Percentiles rank a stretch among this genome's conserved stretches.
Evolutionary conservation across 495 filamentous ascomycete genomes (phyloP).

Genomic region (Parmelia sp.): DNA sequence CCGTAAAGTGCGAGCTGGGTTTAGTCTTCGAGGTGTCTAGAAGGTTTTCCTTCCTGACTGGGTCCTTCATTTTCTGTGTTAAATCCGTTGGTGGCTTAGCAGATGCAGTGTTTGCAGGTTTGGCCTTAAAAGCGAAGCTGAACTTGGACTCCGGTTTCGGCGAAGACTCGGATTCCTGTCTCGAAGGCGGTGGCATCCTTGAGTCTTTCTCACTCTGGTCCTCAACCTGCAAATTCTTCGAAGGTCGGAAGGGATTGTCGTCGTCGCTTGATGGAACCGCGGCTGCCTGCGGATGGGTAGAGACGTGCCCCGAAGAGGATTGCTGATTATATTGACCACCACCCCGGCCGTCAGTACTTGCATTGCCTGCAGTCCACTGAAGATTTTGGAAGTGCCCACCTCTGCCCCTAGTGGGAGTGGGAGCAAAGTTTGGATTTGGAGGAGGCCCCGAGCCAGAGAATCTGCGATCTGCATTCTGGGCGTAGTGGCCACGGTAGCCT

Average conservation of each 20-base stretch:
- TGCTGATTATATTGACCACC: slow-evolving; percentile 37
- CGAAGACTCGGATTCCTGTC: slow-evolving; percentile 45
- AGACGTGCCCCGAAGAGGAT: slow-evolving; percentile 25
- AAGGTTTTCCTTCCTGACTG: slow-evolving; percentile 27
- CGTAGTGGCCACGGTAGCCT: slow-evolving; percentile 49
- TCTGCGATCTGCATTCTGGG: slow-evolving; percentile 46
- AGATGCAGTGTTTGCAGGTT: slow-evolving; percentile 48
- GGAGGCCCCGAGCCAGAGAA: slow-evolving; percentile 40
- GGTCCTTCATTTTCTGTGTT: slow-evolving; percentile 60
- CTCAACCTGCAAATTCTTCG: slow-evolving; percentile 59
- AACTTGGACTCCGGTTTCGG: slow-evolving; percentile 63
- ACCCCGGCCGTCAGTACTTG: slow-evolving; percentile 34
- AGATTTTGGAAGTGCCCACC: slow-evolving; percentile 53
- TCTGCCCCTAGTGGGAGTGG: slow-evolving; percentile 32
- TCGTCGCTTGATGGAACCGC: slow-evolving; percentile 42
- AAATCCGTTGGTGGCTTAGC: slow-evolving; percentile 67
- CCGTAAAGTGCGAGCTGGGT: slow-evolving; percentile 36
- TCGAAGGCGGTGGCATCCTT: slow-evolving; percentile 46
- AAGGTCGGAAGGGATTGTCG: slow-evolving; percentile 55
- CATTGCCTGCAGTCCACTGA: slow-evolving; percentile 51
- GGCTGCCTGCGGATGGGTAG: slow-evolving; percentile 25
- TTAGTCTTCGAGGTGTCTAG: slow-evolving; percentile 29
- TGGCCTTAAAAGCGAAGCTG: slow-evolving; percentile 81
- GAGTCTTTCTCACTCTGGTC: slow-evolving; percentile 46
- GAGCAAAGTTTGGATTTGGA: slow-evolving; percentile 36